Conservation (phyloP, 192 early-diverging fungal species). For the Phlyctochytrium planicorne region DNA sequence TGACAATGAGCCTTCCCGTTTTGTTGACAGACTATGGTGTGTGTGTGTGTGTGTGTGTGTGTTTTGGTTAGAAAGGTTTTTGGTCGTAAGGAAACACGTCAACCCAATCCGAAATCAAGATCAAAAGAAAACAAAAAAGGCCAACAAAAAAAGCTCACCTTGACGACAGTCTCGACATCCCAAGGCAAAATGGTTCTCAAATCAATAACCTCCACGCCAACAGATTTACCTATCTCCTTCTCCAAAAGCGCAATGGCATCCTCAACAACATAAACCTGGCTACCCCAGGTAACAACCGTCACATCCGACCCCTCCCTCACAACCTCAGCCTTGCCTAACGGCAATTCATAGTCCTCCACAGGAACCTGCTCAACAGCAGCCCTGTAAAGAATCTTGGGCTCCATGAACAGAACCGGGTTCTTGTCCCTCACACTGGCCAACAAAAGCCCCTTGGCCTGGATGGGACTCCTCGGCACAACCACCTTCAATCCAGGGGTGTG, state of each 20-base stretch:
- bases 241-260: slow-evolving; percentile 84
- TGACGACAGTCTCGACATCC: slow-evolving; percentile 85
- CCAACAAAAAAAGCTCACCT: slow-evolving; percentile 32
- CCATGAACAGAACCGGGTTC: slow-evolving; percentile 94
- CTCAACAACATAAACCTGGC: slow-evolving; percentile 92
- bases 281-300: slow-evolving; percentile 88
- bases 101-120: no score
- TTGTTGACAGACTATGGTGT: slow-evolving; percentile 74
- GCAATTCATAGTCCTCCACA: slow-evolving; percentile 84
- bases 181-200: slow-evolving; percentile 86
- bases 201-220: slow-evolving; percentile 91
- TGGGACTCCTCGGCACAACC: slow-evolving; percentile 86
- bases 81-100: slow-evolving; percentile 2
- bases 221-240: slow-evolving; percentile 78
- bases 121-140: slow-evolving; percentile 5
- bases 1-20: slow-evolving; percentile 87
- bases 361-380: slow-evolving; percentile 95
- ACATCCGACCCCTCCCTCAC: slow-evolving; percentile 79
- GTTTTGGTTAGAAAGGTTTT: not conserved
- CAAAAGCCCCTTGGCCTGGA: slow-evolving; percentile 94
- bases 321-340: slow-evolving; percentile 89
- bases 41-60: not conserved
- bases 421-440: slow-evolving; percentile 85
- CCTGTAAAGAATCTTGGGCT: slow-evolving; percentile 96
- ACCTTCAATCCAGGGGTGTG: slow-evolving; percentile 93